Base-by-base conservation (phyloP, 108 stramenopile genomes). In the Licmophora abbreviata region DNA sequence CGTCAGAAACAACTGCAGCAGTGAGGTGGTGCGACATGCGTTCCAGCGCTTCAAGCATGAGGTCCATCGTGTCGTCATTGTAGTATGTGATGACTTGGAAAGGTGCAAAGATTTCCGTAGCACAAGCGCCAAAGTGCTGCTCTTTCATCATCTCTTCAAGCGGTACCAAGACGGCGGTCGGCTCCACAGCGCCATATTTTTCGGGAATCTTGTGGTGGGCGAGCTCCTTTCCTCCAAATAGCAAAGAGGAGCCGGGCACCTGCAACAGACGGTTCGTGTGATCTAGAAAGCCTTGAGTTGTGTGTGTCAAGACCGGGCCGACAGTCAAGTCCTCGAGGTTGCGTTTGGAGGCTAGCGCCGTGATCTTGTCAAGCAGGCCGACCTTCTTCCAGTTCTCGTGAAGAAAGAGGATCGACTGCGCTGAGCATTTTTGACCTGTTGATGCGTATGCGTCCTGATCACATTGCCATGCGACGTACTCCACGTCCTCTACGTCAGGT, bases 391-490 rank as follows among this genome's bases (percentile, higher is more conserved):
- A 97, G 60, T 94, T 96, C 43, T 93, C 82, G 63, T 99, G 96
- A 29, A 83, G 68, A 68, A 99, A 97, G 30, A 94, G 69, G 34
- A 96, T 93, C 27, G 90, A 92, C 65, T 99, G 94, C 4, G 97
- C 97, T 0, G 93, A 95, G 63, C 97, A 99, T 82, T 99, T 99
- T 75, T 99, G 97, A 17, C 97, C 97, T 26, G 77, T 69, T 38
- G 70, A 77, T 3, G 95, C 95, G 63, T 98, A 98, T 17, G 97
- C 97, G 71, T 98, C 97, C 68, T 98, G 97, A 64, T 98, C 97
- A 52, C 90, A 95, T 59, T 88, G 85, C 92, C 92, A 95, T 26
- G 95, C 95, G 6, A 97, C 95, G 66, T 95, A 97, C 40, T 98
- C 93, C 18, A 93, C 73, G 61, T 96, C 73, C 14, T 48, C 68